phyloP scores from a whole-genome alignment of 148 eudicot genomes.

The Rhododendron vialii region DNA sequence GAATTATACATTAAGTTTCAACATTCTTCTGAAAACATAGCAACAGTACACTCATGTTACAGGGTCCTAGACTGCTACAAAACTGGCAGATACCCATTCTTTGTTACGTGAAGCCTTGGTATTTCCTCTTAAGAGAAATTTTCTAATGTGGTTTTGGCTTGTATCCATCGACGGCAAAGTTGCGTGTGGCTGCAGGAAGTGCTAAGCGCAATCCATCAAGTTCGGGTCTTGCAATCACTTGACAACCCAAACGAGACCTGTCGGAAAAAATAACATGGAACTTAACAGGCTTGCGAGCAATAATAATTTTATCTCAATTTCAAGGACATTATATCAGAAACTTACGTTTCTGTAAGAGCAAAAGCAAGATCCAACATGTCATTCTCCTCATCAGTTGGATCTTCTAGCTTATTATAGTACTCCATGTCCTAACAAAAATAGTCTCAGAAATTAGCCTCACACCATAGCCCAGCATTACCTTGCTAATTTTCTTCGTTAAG shows the following conservation, averaged over 20 bases:
- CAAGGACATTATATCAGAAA: constrained; percentile 1
- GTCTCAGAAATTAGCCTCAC: constrained; percentile 4
- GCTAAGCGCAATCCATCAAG: constrained; percentile 90
- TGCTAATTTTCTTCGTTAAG: not conserved
- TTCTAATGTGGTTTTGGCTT: constrained; percentile 51
- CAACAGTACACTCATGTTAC: not conserved
- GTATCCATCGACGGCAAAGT: constrained; percentile 88
- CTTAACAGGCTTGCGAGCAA: not conserved
- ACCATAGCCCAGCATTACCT: not conserved
- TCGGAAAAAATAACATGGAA: not conserved
- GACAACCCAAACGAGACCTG: constrained; percentile 98
- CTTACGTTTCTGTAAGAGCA: constrained; percentile 90
- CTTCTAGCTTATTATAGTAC: constrained; percentile 80
- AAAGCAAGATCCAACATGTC: constrained; percentile 98
- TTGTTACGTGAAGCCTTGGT: not conserved
- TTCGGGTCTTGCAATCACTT: constrained; percentile 77
- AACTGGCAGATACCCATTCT: not conserved
- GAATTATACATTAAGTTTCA: not conserved
- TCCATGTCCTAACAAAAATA: constrained; percentile 58
- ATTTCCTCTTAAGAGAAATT: not conserved
- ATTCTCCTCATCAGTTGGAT: constrained; percentile 95
- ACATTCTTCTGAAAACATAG: not conserved
- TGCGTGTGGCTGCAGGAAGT: constrained; percentile 82
- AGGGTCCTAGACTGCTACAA: not conserved
- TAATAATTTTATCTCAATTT: not conserved